These are phyloP conservation scores for Arthroderma uncinatum DNA, from an alignment of 2,329 filamentous ascomycete species.

Conservation along the genomic window DNA sequence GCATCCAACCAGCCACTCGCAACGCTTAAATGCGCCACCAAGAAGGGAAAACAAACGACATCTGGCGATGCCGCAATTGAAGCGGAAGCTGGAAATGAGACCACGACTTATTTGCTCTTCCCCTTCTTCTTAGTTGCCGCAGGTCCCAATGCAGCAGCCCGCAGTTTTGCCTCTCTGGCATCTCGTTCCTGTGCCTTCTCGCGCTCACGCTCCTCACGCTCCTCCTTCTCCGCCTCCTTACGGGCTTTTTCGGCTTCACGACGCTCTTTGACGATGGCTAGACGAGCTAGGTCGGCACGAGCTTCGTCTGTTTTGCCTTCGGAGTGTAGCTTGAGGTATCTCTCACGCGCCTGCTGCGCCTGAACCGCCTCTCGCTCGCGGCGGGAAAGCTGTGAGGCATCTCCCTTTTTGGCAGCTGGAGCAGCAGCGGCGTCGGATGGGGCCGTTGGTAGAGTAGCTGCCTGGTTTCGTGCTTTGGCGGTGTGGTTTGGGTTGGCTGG, in stretches of 20 bases:
- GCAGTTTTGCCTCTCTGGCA: constrained; percentile 30
- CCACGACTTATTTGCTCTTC: constrained; percentile 19
- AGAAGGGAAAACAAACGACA: background rate
- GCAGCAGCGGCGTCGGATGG: constrained; percentile 27
- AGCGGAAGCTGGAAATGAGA: background rate
- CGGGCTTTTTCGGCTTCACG: constrained; percentile 71
- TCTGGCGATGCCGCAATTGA: background rate
- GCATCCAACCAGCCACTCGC: background rate
- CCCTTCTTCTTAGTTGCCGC: constrained; percentile 20
- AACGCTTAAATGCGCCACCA: background rate
- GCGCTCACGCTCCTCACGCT: constrained; percentile 33
- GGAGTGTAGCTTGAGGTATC: constrained; percentile 82
- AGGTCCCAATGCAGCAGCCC: constrained; percentile 30
- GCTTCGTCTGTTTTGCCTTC: constrained; percentile 96
- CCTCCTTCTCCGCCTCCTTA: constrained; percentile 62
- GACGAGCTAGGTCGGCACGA: constrained; percentile 71
- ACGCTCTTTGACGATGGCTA: constrained; percentile 73
- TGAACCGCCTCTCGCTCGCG: constrained; percentile 69
- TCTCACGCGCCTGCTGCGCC: constrained; percentile 77
- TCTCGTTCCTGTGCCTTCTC: constrained; percentile 27
- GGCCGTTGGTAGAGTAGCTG: constrained; percentile 50
- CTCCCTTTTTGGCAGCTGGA: constrained; percentile 43
- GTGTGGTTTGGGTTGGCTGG: constrained; percentile 87
- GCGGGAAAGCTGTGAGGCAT: constrained; percentile 48
- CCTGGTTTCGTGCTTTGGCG: constrained; percentile 56